Evolutionary conservation across 2,329 filamentous ascomycete species (phyloP), one percentile per base, ranked within the genome.

Genomic region (Paracorniculantispora psalliotae): DNA sequence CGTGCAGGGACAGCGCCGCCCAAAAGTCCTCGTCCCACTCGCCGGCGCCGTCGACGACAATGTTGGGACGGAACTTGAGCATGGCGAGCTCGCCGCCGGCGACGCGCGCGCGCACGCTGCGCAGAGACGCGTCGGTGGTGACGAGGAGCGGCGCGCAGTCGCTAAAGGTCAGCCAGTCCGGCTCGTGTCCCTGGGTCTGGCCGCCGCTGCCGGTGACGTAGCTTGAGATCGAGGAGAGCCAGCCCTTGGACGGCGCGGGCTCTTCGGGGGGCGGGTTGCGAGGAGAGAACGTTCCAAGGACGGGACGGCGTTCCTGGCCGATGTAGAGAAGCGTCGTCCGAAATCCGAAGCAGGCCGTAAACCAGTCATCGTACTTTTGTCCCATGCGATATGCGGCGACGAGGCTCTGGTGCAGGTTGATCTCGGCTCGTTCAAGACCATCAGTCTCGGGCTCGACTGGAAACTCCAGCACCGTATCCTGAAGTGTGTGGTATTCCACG

Each of bases 71-170:
- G 70, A 91, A 89, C 65, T 88, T 88, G 41, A 80, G 81, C 68
- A 89, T 83, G 56, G 87, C 85, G 74, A 89, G 67, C 30, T 79
- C 71, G 13, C 73, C 75, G 0, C 73, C 73, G 0, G 79, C 73
- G 6, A 91, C 71, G 4, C 85, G 79, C 6, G 69, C 69, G 35
- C 82, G 84, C 49, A 96, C 82, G 64, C 90, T 80, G 21, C 78
- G 73, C n/a, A 92, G 79, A 1, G 89, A 94, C 2, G 84, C 81
- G 61, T 86, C 79, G 0, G 86, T 90, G 5, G 87, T 80, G 25
- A 96, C 72, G 15, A 96, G 81, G 69, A 89, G 89, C 0, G 90
- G 88, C 1, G 90, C 89, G 63, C 83, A 83, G 71, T 94, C 90
- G 41, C 85, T 83, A 72, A 93, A 94, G 2, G 82, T 84, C 46